Evolutionary conservation across 352 stramenopile species (phyloP), one percentile per base, ranked within the genome.

Genomic region (Phytophthora colocasiae): DNA sequence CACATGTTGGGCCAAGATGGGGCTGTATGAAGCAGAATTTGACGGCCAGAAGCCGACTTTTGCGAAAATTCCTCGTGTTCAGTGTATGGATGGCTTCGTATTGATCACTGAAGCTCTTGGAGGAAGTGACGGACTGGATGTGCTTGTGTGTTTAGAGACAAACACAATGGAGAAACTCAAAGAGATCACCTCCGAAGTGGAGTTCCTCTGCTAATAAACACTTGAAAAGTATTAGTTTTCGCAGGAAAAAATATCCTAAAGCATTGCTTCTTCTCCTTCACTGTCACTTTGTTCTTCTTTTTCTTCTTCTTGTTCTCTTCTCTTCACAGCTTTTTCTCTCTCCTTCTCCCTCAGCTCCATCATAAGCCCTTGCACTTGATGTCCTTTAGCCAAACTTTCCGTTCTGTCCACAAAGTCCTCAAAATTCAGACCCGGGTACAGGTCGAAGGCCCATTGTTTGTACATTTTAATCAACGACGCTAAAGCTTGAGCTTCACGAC

Each of bases 401-500:
- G 83, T 65, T 11, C 85, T 72, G 9, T 92, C 85, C 24, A 92
- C 63, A 53, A 95, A 92, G 62, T 95, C 85, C 34, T 93, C 87
- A 63, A 95, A 90, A 44, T 91, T 86, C n/a, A 93, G 74, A 0
- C 83, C 84, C 15, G 87, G 85, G 52, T 91, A 93, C 36, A 95
- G 70, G 45, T 93, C 87, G 60, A 88, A 95, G 11, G 87, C 87
- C 87, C 87, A 95, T 53, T 95, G 83, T 54, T 91, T 92, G 77
- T 95, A 95, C 81, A 89, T 89, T 44, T 83, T 83, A 10, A 95
- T 67, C 41, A 95, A 64, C 31, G 77, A 85, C 19, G 63, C 71
- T 41, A 95, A 58, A 32, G 87, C 84, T 47, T 91, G 81, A 14
- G 79, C 68, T 71, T 92, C 85, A n/a, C 89, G 77, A 0, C 81